Base-by-base conservation (phyloP, 2,329 filamentous ascomycete species). In the Sclerotinia trifoliorum region DNA sequence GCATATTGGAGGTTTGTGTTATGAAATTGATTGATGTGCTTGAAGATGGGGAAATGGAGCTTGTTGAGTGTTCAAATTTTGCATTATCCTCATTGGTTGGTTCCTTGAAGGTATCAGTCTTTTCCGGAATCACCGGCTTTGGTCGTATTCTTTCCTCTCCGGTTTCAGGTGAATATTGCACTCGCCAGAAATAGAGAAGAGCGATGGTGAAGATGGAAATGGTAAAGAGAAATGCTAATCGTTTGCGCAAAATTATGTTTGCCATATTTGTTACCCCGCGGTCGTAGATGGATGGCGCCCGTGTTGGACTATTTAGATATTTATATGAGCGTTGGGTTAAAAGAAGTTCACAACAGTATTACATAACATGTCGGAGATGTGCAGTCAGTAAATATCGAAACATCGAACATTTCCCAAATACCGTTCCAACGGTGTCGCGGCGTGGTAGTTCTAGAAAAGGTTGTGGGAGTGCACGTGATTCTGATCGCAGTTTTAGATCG, bases 131-230 rank as follows among this genome's bases (percentile, higher is more conserved):
- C n/a, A 63, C n/a, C 13, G 54, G 52, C 32, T 49, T 58, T 58
- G 64, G 64, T 5, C 19, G 26, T 32, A 60, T 24, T 39, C 29
- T 60, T 29, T 39, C 64, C 13, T 62, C 48, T 29, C 24, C 57
- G 19, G 13, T 11, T 32, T 62, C n/a, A 32, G 56, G 48, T 24
- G 65, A 62, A 35, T 62, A 67, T 55, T 67, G 65, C 35, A 67
- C 26, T 17, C 35, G 19, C 65, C 65, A 67, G 11, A 46, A 54
- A 11, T 62, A 67, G 13, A 67, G 17, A 7, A 67, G 65, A 5
- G 24, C 32, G 6, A 67, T 44, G 13, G 56, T 62, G 24, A 62
- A 62, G 21, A 62, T 29, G 21, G 56, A 67, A 44, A 54, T 35
- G 4, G 48, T 32, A 19, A 52, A 54, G 24, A 67, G 39, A 19